phyloP scores from a whole-genome alignment of 1,284 basidiomycete genomes.

The Leucoagaricus sp. region DNA sequence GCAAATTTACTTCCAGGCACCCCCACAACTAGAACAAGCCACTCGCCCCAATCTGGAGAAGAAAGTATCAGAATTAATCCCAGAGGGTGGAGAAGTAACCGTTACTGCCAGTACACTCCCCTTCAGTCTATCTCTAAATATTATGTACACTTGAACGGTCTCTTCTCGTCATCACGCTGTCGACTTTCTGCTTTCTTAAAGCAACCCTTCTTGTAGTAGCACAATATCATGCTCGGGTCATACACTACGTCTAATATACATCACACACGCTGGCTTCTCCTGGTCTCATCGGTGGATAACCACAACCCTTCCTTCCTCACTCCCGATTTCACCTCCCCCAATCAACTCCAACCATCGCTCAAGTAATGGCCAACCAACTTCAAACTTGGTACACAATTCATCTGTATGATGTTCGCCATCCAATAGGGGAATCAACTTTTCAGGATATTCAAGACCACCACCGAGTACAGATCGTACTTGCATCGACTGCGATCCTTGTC shows the following conservation, averaged over 20 bases:
- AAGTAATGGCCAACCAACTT: constrained; percentile 82
- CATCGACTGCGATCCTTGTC: background rate
- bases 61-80: constrained; percentile 79
- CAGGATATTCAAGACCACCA: constrained; percentile 41
- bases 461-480: constrained; percentile 4
- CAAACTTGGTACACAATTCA: constrained; percentile 82
- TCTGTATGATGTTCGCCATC: constrained; percentile 93
- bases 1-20: constrained; percentile 91
- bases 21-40: constrained; percentile 84
- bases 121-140: constrained; percentile 77
- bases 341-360: constrained; percentile 72
- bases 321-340: constrained; percentile 52
- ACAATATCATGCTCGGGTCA: background rate
- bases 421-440: constrained; percentile 63
- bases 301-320: constrained; percentile 45
- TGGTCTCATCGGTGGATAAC: constrained; percentile 43
- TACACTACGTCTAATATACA: constrained; percentile 1
- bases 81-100: constrained; percentile 74
- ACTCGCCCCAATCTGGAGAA: constrained; percentile 91
- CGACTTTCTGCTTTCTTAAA: background rate
- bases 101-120: constrained; percentile 90
- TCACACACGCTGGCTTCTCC: background rate
- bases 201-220: background rate
- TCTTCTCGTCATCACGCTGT: background rate
- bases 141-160: constrained; percentile 52